Conservation (phyloP, 768 basidiomycete species). For the Tulasnella sp. region DNA sequence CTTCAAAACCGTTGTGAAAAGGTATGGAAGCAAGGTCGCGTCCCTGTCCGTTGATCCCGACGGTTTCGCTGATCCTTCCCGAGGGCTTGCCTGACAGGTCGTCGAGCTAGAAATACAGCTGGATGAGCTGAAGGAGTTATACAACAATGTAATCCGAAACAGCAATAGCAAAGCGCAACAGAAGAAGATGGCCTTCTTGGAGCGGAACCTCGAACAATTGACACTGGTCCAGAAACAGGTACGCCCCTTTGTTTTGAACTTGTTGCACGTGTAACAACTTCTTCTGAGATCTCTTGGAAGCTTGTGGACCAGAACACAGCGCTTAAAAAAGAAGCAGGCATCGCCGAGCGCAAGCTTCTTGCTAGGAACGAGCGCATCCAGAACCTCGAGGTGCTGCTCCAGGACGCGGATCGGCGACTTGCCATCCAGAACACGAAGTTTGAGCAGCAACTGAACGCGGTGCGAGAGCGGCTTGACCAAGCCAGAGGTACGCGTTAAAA, state of each 20-base stretch:
- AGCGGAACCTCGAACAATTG: conserved; percentile 90
- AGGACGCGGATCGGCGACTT: conserved; percentile 86
- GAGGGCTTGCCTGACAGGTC: conserved; percentile 43
- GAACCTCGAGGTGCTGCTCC: conserved; percentile 84
- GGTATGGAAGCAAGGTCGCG: conserved; percentile 33
- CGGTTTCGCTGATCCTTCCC: neutral
- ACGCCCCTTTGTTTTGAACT: conserved; percentile 18
- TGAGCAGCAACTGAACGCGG: conserved; percentile 82
- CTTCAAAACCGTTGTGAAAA: conserved; percentile 99
- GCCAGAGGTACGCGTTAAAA: conserved; percentile 57
- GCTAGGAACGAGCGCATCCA: conserved; percentile 97
- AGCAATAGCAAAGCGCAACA: conserved; percentile 98
- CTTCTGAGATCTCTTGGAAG: conserved; percentile 32
- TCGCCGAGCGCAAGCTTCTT: conserved; percentile 90
- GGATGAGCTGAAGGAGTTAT: conserved; percentile 97
- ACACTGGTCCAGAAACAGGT: conserved; percentile 97
- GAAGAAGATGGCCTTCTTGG: conserved; percentile 98
- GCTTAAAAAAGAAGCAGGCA: conserved; percentile 93
- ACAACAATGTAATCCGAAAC: conserved; percentile 95
- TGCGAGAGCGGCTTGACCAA: conserved; percentile 85
- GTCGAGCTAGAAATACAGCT: conserved; percentile 98
- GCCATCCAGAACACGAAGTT: conserved; percentile 93
- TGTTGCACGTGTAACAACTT: neutral
- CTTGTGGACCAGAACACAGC: conserved; percentile 97
- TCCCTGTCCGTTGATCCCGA: neutral